Evolutionary conservation across 345 rosid species (phyloP).

Genomic region (Turritis glabra): DNA sequence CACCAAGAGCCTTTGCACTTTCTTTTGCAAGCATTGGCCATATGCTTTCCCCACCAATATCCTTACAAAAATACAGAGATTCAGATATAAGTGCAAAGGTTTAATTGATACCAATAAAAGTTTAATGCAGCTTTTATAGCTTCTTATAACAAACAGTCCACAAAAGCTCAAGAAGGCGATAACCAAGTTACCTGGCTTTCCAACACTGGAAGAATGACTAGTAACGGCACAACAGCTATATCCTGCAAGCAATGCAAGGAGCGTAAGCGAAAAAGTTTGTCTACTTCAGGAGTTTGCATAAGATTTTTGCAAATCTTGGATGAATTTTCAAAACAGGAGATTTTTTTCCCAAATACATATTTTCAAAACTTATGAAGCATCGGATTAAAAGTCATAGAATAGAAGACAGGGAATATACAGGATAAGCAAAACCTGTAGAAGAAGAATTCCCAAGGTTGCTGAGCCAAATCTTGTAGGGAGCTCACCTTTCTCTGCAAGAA

Average conservation of each 20-base stretch:
- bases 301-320: background rate
- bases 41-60: constrained; percentile 66
- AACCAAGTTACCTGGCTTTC: constrained; percentile 76
- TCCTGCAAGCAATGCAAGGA: constrained; percentile 59
- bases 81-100: constrained; percentile 4
- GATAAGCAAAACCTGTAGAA: constrained; percentile 69
- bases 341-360: background rate
- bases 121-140: background rate
- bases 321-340: background rate
- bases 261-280: constrained; percentile 12
- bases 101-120: background rate
- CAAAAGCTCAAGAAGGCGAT: background rate
- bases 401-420: constrained; percentile 24
- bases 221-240: constrained; percentile 90
- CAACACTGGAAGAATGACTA: constrained; percentile 88
- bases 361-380: constrained; percentile 1
- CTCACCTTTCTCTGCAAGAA: constrained; percentile 99
- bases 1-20: constrained; percentile 84
- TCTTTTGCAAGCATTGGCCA: constrained; percentile 92
- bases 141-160: background rate
- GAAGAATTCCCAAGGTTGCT: constrained; percentile 96
- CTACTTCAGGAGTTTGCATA: background rate
- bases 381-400: background rate
- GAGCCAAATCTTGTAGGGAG: constrained; percentile 98
- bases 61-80: constrained; percentile 42